These are phyloP conservation scores for Mycena haematopus DNA, from an alignment of 768 basidiomycete species.

Conservation along the genomic window DNA sequence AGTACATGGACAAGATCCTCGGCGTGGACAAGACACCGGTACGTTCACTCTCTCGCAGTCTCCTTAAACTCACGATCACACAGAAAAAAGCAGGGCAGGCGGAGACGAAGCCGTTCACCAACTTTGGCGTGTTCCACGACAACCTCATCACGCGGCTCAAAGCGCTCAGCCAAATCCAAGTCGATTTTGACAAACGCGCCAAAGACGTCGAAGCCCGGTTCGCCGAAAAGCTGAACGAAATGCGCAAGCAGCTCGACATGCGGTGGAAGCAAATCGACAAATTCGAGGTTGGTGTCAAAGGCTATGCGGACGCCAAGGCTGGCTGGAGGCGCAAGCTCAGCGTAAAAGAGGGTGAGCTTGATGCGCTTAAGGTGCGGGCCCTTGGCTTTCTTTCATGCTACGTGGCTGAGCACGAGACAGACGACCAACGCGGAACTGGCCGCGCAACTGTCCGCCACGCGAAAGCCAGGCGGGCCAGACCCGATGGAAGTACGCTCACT, in stretches of 20 bases:
- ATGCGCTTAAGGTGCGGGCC: constrained; percentile 75
- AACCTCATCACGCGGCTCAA: constrained; percentile 90
- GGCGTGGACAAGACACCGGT: constrained; percentile 89
- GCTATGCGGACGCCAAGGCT: constrained; percentile 78
- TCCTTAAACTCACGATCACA: neutral
- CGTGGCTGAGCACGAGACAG: constrained; percentile 43
- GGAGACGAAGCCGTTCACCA: constrained; percentile 92
- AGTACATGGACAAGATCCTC: constrained; percentile 93
- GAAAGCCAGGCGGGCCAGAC: constrained; percentile 64
- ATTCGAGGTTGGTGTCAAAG: constrained; percentile 86
- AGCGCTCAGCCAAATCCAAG: constrained; percentile 80
- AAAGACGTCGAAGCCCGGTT: constrained; percentile 82
- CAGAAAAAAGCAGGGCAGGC: constrained; percentile 79
- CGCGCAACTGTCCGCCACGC: constrained; percentile 67
- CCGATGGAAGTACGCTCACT: constrained; percentile 75
- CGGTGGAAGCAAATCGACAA: constrained; percentile 94
- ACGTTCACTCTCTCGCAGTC: constrained; percentile 36
- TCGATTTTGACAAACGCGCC: constrained; percentile 83
- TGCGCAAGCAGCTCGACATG: constrained; percentile 86
- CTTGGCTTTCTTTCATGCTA: constrained; percentile 1
- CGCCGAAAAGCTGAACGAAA: constrained; percentile 72
- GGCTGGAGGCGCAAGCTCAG: constrained; percentile 84
- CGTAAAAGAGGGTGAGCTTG: constrained; percentile 89
- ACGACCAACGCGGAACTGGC: constrained; percentile 76
- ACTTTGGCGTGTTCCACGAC: constrained; percentile 94